These are phyloP conservation scores for Pythium myriotylum DNA, from an alignment of 352 stramenopile species.

Conservation along the genomic window DNA sequence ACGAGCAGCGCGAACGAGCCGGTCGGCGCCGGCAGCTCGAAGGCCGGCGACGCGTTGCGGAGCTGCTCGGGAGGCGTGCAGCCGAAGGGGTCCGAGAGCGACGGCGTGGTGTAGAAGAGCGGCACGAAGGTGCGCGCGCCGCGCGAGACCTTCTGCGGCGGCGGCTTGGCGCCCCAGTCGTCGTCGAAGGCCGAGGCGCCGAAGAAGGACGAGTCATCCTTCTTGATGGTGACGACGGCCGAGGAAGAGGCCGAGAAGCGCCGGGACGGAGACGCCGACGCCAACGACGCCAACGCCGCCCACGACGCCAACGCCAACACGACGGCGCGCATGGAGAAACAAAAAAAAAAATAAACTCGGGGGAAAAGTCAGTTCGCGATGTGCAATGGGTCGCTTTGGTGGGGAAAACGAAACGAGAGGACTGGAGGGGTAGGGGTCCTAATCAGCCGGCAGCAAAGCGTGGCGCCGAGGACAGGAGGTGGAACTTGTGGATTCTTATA, in stretches of 20 bases:
- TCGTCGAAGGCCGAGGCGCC: constrained; percentile 51
- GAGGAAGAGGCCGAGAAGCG: constrained; percentile 25
- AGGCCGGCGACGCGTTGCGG: constrained; percentile 16
- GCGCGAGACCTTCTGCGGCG: constrained; percentile 43
- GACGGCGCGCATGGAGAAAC: background rate
- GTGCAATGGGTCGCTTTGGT: no score
- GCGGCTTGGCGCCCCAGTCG: constrained; percentile 53
- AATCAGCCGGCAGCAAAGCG: no score
- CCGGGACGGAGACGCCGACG: constrained; percentile 9
- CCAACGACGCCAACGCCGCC: background rate
- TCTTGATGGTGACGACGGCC: constrained; percentile 61
- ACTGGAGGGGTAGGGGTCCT: no score
- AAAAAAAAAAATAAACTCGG: no score
- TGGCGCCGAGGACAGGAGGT: no score
- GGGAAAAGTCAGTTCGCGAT: constrained; percentile 4
- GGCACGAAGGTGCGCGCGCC: constrained; percentile 46
- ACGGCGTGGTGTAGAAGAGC: constrained; percentile 49
- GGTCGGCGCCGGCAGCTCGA: constrained; percentile 20
- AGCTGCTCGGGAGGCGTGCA: constrained; percentile 45
- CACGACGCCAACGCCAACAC: background rate
- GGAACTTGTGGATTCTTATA: no score
- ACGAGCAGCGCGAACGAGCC: constrained; percentile 69
- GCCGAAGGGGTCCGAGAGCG: constrained; percentile 50
- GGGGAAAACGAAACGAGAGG: no score
- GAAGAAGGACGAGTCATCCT: constrained; percentile 57